Evolutionary conservation across 1,284 basidiomycete species (phyloP), one percentile per base, ranked within the genome.

Genomic region (Anthracocystis panici-leucophaei): DNA sequence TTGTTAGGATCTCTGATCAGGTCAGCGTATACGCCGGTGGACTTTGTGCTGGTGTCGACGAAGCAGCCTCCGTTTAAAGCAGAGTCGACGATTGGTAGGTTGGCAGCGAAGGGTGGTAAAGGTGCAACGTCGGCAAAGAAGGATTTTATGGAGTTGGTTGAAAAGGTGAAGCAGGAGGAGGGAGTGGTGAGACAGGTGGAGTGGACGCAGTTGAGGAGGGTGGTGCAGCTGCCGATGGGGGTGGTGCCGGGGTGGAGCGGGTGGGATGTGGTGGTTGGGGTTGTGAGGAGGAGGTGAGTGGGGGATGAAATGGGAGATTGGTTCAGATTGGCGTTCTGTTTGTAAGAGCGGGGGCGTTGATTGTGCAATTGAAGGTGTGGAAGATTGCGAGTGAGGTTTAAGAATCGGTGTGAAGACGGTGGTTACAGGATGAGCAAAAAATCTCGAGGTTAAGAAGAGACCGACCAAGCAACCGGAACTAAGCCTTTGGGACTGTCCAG

Each of bases 1-100:
- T 87, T 99, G 73, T 88, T 97, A 71, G 96, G 96, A 40, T 95
- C 93, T 12, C 87, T 99, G 53, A 86, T 96, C 69, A 90, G 96
- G 63, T 93, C 93, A 9, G 87, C 97, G 68, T 87, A 97, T 42
- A 91, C 91, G 9, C 92, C 94, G 12, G 91, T 92, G n/a, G 95
- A 97, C 86, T 98, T 95, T 87, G 90, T 96, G 21, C 59, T 85
- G 7, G 45, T 80, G 5, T 67, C 75, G 18, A 67, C 73, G 6
- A 23, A 27, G 42, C 51, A 52, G n/a, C 44, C 27, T 18, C 21
- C 49, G 6, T 63, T 72, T 20, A 11, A 16, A 0, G 35, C 52
- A 1, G 29, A 12, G 18, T 56, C 40, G 29, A 25, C 29, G 8
- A 1, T 55, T 0, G 33, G 50, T 3, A 57, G 53, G 45, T 14